Evolutionary conservation across 768 basidiomycete genomes (phyloP).

Genomic region (Xerocomus spinulosus): DNA sequence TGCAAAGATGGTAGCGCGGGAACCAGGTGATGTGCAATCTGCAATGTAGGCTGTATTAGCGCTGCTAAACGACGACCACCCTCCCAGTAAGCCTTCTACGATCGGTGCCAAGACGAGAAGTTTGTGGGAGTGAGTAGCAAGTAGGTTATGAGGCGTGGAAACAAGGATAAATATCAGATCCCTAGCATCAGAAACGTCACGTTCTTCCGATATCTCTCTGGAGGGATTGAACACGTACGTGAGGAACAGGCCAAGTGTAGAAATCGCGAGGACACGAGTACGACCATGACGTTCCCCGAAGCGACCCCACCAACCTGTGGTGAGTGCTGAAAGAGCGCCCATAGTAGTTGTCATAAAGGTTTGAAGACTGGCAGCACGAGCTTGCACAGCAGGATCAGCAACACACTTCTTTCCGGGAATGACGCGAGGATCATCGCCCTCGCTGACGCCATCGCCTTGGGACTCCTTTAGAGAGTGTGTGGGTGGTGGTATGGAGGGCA

Average conservation of each 20-base stretch:
- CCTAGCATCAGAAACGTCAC: conserved; percentile 36
- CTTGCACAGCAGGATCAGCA: conserved; percentile 55
- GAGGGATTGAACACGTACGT: conserved; percentile 51
- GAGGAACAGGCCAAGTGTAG: conserved; percentile 63
- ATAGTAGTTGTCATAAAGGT: conserved; percentile 71
- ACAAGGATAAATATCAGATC: conserved; percentile 79
- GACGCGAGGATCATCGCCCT: conserved; percentile 37
- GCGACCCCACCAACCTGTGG: conserved; percentile 85
- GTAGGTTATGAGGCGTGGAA: conserved; percentile 55
- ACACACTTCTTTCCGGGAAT: conserved; percentile 38
- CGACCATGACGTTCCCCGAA: conserved; percentile 74
- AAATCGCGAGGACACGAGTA: conserved; percentile 64
- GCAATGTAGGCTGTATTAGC: conserved; percentile 69
- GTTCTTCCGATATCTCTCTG: neutral
- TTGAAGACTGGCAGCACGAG: conserved; percentile 69
- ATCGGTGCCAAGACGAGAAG: conserved; percentile 75
- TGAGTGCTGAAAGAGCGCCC: conserved; percentile 75
- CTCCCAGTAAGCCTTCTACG: conserved; percentile 77
- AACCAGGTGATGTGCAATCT: conserved; percentile 78
- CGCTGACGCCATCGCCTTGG: conserved; percentile 27
- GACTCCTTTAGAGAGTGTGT: conserved; percentile 11
- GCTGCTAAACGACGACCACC: conserved; percentile 62
- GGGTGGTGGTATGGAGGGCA: conserved; percentile 6
- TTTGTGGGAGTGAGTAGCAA: conserved; percentile 63
- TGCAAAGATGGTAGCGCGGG: conserved; percentile 65